A percentile compares a stretch with the other conserved stretches of the same genome.
Conservation (phyloP, 306 rosid genomes). For the Corylus heterophylla region DNA sequence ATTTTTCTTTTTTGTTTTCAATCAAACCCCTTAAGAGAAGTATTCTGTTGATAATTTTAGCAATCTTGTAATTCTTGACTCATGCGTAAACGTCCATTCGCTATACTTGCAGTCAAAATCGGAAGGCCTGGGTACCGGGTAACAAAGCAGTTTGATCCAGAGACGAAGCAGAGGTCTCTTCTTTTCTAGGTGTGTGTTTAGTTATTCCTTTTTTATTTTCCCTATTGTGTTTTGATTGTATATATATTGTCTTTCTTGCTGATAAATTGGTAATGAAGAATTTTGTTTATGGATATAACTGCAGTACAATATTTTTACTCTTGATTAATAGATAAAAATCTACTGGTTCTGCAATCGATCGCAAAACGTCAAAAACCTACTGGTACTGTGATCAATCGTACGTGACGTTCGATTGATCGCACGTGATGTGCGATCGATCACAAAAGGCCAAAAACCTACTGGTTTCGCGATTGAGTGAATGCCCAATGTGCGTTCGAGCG, state of each 20-base stretch:
- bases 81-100: background rate
- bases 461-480: too few species aligned
- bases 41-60: background rate
- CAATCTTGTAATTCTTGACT: background rate
- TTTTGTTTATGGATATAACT: background rate
- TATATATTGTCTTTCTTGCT: background rate
- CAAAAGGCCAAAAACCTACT: too few species aligned
- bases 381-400: too few species aligned
- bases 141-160: slow-evolving; percentile 88
- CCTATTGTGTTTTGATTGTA: background rate
- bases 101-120: slow-evolving; percentile 69
- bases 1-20: background rate
- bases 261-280: background rate
- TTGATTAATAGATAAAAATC: too few species aligned
- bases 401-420: too few species aligned
- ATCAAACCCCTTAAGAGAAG: background rate
- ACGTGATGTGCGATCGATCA: too few species aligned
- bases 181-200: slow-evolving; percentile 69
- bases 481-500: too few species aligned
- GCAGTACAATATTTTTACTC: background rate
- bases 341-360: too few species aligned
- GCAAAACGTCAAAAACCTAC: too few species aligned
- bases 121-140: slow-evolving; percentile 96
- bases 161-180: slow-evolving; percentile 91
- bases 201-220: background rate